Base-by-base conservation (phyloP, 768 basidiomycete genomes). In the Mycena pura region DNA sequence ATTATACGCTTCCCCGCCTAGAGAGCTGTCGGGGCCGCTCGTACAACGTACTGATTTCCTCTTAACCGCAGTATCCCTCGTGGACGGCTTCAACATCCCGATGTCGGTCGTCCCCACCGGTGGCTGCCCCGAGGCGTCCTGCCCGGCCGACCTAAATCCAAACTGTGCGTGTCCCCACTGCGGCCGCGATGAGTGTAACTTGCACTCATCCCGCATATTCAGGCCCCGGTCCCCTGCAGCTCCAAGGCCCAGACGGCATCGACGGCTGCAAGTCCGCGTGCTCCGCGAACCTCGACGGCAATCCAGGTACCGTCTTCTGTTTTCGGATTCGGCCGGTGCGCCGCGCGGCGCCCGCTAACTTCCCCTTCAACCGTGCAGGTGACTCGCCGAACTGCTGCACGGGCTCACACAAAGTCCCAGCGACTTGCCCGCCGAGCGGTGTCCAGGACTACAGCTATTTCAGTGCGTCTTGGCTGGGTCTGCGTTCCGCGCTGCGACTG, bases 31-130 rank as follows among this genome's bases (percentile, higher is more conserved):
- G n/a, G n/a, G n/a, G n/a, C n/a, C n/a, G n/a, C n/a, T n/a, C n/a
- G n/a, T n/a, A n/a, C n/a, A n/a, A n/a, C n/a, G n/a, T n/a, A n/a
- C n/a, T n/a, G n/a, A n/a, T 6, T 38, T 11, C 21, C 29, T 31
- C 38, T 40, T 7, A 32, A 3, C 29, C 17, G 3, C 52, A 56
- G 54, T 80, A n/a, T 80, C 79, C 27, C 69, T 82, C 5, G 79
- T 82, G 27, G 77, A 82, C 47, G 81, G 80, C 8, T 81, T 70
- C 52, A 80, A 82, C 62, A 58, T 83, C 19, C 81, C 82, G 19
- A 62, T 83, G 41, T 44, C 71, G 2, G 77, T 83, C 49, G 73
- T 69, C 19, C 81, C 78, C 62, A 73, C 68, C 60, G 72, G 66
- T 24, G 74, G 70, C 2, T 83, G 82, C 59, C 57, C 63, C 31